phyloP scores from a whole-genome alignment of 2,329 filamentous ascomycete genomes.

The Reticulascus tulasneorum region DNA sequence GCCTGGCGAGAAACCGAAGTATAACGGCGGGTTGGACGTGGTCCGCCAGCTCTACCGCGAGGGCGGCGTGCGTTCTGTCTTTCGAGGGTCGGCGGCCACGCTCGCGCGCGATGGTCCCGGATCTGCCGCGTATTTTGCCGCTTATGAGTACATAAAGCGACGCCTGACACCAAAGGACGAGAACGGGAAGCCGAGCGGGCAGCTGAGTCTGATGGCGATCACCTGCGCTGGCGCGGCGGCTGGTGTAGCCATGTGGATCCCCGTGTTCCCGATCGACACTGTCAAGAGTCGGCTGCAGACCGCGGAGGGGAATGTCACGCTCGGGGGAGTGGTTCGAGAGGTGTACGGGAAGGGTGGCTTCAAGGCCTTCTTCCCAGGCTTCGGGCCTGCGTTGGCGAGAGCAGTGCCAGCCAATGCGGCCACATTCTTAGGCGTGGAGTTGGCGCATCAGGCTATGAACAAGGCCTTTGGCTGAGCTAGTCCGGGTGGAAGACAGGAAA shows the following conservation, averaged over 20 bases:
- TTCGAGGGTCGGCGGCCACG: slow-evolving; percentile 86
- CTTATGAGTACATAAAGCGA: slow-evolving; percentile 95
- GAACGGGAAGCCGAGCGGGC: slow-evolving; percentile 67
- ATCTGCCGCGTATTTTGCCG: slow-evolving; percentile 91
- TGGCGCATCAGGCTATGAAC: slow-evolving; percentile 79
- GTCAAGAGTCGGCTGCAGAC: slow-evolving; percentile 94
- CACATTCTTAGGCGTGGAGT: slow-evolving; percentile 83
- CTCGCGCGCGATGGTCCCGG: slow-evolving; percentile 91
- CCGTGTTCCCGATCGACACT: slow-evolving; percentile 95
- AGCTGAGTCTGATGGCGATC: slow-evolving; percentile 77
- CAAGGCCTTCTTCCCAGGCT: slow-evolving; percentile 95
- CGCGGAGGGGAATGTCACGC: slow-evolving; percentile 76
- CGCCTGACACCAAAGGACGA: slow-evolving; percentile 78
- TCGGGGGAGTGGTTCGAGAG: slow-evolving; percentile 73
- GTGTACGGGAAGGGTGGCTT: slow-evolving; percentile 80
- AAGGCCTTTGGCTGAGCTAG: slow-evolving; percentile 67
- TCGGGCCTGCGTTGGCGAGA: slow-evolving; percentile 86
- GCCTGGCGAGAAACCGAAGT: slow-evolving; percentile 89
- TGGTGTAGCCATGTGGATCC: slow-evolving; percentile 98
- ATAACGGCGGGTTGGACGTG: slow-evolving; percentile 82
- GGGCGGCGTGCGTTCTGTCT: slow-evolving; percentile 86
- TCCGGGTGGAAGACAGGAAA: too few species aligned
- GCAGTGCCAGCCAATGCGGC: slow-evolving; percentile 96
- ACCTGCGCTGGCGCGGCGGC: slow-evolving; percentile 85
- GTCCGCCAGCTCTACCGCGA: slow-evolving; percentile 90